phyloP scores from a whole-genome alignment of 2,329 filamentous ascomycete species.

The Microdochium trichocladiopsis region DNA sequence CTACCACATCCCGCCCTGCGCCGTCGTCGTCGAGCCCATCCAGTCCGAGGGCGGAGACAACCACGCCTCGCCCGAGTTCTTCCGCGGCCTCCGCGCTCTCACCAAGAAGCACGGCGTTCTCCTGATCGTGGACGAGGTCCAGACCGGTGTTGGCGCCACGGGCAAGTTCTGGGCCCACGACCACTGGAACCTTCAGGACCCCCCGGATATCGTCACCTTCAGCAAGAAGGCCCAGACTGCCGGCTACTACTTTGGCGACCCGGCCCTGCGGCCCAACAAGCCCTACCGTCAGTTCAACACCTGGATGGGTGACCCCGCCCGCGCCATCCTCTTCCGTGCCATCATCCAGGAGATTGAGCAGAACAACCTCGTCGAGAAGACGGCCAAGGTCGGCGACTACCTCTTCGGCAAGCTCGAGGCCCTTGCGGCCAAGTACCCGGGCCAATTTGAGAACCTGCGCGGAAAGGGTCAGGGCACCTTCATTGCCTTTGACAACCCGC shows the following conservation, averaged over 20 bases:
- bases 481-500: constrained; percentile 82
- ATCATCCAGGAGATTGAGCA: constrained; percentile 78
- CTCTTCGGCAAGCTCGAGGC: constrained; percentile 63
- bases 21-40: constrained; percentile 81
- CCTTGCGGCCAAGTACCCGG: constrained; percentile 65
- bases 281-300: constrained; percentile 96
- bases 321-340: constrained; percentile 76
- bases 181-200: constrained; percentile 75
- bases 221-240: constrained; percentile 93
- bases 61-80: constrained; percentile 83
- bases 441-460: constrained; percentile 73
- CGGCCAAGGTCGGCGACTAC: constrained; percentile 71
- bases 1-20: constrained; percentile 73
- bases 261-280: constrained; percentile 77
- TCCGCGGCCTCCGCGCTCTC: constrained; percentile 73
- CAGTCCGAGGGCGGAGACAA: constrained; percentile 94
- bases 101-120: constrained; percentile 73
- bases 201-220: constrained; percentile 92
- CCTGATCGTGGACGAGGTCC: constrained; percentile 89
- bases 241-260: constrained; percentile 84
- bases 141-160: constrained; percentile 87
- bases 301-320: constrained; percentile 90
- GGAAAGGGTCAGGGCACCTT: constrained; percentile 88
- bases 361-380: constrained; percentile 71
- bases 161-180: constrained; percentile 97